Conservation (phyloP, 108 stramenopile species). For the Skeletonema menzelii region DNA sequence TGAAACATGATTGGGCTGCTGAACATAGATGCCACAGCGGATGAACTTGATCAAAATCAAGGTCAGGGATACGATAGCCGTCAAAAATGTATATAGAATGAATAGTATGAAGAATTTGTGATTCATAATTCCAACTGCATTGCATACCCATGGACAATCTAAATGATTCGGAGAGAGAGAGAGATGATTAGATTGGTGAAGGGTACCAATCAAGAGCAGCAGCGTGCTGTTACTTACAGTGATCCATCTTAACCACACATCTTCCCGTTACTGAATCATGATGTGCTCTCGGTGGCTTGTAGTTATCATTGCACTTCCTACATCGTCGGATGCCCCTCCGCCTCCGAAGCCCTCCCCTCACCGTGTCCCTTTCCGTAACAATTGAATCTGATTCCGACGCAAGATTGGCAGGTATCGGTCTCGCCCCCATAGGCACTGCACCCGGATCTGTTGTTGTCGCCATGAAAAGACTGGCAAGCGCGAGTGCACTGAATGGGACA, state of each 20-base stretch:
- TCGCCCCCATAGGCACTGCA: conserved; percentile 81
- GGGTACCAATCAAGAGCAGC: background rate
- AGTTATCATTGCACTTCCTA: conserved; percentile 72
- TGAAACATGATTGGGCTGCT: background rate
- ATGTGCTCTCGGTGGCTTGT: conserved; percentile 81
- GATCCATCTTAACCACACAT: conserved; percentile 69
- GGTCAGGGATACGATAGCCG: conserved; percentile 71
- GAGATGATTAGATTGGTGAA: background rate
- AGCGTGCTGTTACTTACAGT: conserved; percentile 23
- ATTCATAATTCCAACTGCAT: conserved; percentile 93
- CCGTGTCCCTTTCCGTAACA: conserved; percentile 20
- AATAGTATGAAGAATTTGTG: conserved; percentile 96
- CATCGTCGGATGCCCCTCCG: conserved; percentile 66
- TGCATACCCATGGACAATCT: conserved; percentile 90
- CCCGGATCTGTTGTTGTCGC: conserved; percentile 81
- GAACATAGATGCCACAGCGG: conserved; percentile 50
- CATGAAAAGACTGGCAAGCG: conserved; percentile 61
- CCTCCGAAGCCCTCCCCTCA: conserved; percentile 34
- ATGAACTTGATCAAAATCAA: conserved; percentile 61
- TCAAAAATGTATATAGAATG: conserved; percentile 85
- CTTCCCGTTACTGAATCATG: conserved; percentile 88
- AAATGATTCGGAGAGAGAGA: background rate
- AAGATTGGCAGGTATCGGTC: conserved; percentile 55
- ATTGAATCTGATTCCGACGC: conserved; percentile 25
- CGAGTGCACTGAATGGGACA: conserved; percentile 49